Evolutionary conservation across 192 early-diverging fungal genomes (phyloP), one percentile per base, ranked within the genome.

Genomic region (Rhizoclosmatium globosum): DNA sequence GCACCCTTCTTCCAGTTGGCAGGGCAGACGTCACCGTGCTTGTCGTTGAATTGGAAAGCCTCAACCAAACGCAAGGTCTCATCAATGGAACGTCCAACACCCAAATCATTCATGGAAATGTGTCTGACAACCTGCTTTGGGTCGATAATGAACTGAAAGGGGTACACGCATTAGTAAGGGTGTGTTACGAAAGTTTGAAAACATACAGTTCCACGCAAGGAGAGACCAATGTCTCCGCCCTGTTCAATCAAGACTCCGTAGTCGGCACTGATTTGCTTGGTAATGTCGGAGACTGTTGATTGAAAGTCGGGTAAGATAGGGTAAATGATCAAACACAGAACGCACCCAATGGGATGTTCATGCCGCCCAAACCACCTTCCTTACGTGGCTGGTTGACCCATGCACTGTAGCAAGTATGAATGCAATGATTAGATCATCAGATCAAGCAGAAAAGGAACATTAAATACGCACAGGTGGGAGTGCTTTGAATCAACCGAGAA

Each of bases 1-100:
- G 82, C 79, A 41, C 83, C 82, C 69, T 82, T 81, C 9, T 83
- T 82, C 86, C 85, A 90, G 60, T 64, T 64, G 46, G 84, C 86
- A 11, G 89, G 89, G 81, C 90, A 91, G 2, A 91, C 90, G 74
- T 81, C 90, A 43, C 91, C 91, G 65, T 92, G 87, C 61, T 87
- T 71, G 60, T 88, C 91, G 46, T 86, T 80, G 71, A 89, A 92
- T 77, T 91, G 86, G 50, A 89, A 82, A 11, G 88, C 91, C 76
- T 92, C 89, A 45, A 92, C 75, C 21, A 92, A 78, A 74, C 91
- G 82, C 43, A 92, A 75, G 2, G 86, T 87, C 79, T 92, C 91
- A 71, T 92, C 91, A 19, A 92, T 85, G 59, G 74, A 87, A 23
- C 91, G 82, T n/a, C 91, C 91, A 46, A 92, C 82, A 71, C 50